phyloP scores from a whole-genome alignment of 2,329 filamentous ascomycete species.

The Hymenoscyphus fraxineus region DNA sequence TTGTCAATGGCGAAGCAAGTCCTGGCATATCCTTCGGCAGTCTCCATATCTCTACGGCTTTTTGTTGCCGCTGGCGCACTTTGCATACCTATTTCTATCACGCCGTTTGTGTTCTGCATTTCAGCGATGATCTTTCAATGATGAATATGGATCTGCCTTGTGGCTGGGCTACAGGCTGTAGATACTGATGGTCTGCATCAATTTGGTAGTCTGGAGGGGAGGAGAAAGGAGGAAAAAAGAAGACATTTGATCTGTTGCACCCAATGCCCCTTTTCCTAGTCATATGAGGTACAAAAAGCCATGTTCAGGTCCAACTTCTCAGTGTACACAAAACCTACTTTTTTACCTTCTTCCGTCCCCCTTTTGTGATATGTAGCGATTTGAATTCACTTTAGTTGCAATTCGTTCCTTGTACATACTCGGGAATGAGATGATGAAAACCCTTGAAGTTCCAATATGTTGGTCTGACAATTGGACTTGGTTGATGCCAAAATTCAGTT shows the following conservation, averaged over 20 bases:
- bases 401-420: constrained; percentile 25
- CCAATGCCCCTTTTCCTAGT: constrained; percentile 16
- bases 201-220: constrained; percentile 27
- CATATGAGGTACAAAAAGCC: constrained; percentile 17
- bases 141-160: constrained; percentile 29
- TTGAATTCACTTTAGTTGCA: constrained; percentile 24
- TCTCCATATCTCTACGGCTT: constrained; percentile 25
- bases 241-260: constrained; percentile 33
- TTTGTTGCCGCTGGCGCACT: constrained; percentile 28
- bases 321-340: constrained; percentile 17
- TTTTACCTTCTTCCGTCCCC: constrained; percentile 17
- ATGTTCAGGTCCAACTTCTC: constrained; percentile 13
- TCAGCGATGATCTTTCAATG: constrained; percentile 16
- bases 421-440: constrained; percentile 5
- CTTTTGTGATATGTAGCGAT: constrained; percentile 23
- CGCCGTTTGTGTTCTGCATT: constrained; percentile 13
- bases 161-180: constrained; percentile 27
- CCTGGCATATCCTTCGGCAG: constrained; percentile 26
- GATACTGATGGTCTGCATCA: constrained; percentile 24
- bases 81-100: constrained; percentile 30
- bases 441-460: not conserved
- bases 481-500: not conserved
- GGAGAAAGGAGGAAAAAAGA: constrained; percentile 29
- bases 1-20: constrained; percentile 25
- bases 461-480: not conserved